Evolutionary conservation across 192 early-diverging fungal species (phyloP), one percentile per base, ranked within the genome.

Genomic region (Jimgerdemannia flammicorona): DNA sequence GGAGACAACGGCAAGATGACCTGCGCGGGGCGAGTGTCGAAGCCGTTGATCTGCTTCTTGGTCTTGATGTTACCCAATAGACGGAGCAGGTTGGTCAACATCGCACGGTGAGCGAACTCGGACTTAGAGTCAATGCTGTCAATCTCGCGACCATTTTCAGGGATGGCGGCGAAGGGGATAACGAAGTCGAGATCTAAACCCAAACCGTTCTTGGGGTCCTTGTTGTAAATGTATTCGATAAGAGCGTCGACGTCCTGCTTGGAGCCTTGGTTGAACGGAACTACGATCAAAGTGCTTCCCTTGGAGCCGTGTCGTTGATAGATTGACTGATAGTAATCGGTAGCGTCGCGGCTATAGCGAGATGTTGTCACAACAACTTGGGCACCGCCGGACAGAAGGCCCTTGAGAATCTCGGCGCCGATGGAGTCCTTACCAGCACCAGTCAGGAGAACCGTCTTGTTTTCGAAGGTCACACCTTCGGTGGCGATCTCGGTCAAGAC

Each of bases 161-260:
- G 88, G 70, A 98, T 94, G 59, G 96, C 97, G 69, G 97, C 97
- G 84, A 98, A 97, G 17, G 97, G 97, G 75, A 97, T 86, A 73
- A 98, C 87, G 82, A 89, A 95, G 85, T 98, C 97, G 68, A 98
- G 90, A 83, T 98, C 97, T 96, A 93, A 96, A 67, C 87, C 87
- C 4, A 99, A 87, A 40, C 95, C 95, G 74, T 86, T 85, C 74
- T 89, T 87, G 67, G 81, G 80, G 76, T 91, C 91, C 70, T 83
- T 84, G 70, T 89, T 86, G 82, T 97, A 98, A 66, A 98, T 95
- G 80, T 94, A 98, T 74, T 94, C 85, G 68, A 97, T 87, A 11
- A 98, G 82, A n/a, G 86, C 82, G 59, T 86, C 81, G 4, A 93
- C 87, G 82, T 98, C 97, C 82, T 94, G 91, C 75, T 88, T 86